A percentile compares a stretch with the other conserved stretches of the same genome.
These are phyloP conservation scores for Amanita thiersii DNA, from an alignment of 768 basidiomycete genomes.

Conservation along the genomic window DNA sequence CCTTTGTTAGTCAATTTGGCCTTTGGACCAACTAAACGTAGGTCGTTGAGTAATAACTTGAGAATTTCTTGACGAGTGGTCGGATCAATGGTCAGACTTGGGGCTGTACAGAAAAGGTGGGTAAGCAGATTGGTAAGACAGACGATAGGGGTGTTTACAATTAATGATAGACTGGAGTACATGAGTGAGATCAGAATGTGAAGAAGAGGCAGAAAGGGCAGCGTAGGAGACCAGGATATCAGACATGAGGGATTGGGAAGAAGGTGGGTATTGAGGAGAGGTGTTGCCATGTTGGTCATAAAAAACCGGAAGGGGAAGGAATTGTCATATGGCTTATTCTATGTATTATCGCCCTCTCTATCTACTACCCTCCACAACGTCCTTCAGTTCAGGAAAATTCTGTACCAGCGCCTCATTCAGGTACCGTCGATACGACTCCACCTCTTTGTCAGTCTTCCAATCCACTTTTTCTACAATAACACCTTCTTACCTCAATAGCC, in stretches of 20 bases:
- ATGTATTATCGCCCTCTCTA: neutral
- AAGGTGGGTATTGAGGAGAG: neutral
- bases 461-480: neutral
- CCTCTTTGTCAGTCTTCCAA: slow-evolving; percentile 6
- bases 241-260: slow-evolving; percentile 28
- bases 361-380: neutral
- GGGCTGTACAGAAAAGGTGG: slow-evolving; percentile 23
- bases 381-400: slow-evolving; percentile 58
- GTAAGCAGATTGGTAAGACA: neutral
- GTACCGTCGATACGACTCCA: slow-evolving; percentile 64
- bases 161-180: slow-evolving; percentile 44
- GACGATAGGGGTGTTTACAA: slow-evolving; percentile 24
- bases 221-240: slow-evolving; percentile 37
- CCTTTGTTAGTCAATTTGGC: slow-evolving; percentile 25
- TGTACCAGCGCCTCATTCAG: slow-evolving; percentile 65
- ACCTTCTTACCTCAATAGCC: slow-evolving; percentile 54
- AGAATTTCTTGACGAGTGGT: slow-evolving; percentile 47
- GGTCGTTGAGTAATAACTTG: slow-evolving; percentile 50
- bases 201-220: slow-evolving; percentile 37
- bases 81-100: slow-evolving; percentile 38
- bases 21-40: slow-evolving; percentile 25
- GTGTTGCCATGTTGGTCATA: slow-evolving; percentile 4
- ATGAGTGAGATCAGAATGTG: slow-evolving; percentile 33
- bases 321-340: too few species aligned
- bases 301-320: too few species aligned